A percentile compares a stretch with the other conserved stretches of the same genome.
These are phyloP conservation scores for Colletotrichum sp. DNA, from an alignment of 2,329 filamentous ascomycete species.

Conservation along the genomic window DNA sequence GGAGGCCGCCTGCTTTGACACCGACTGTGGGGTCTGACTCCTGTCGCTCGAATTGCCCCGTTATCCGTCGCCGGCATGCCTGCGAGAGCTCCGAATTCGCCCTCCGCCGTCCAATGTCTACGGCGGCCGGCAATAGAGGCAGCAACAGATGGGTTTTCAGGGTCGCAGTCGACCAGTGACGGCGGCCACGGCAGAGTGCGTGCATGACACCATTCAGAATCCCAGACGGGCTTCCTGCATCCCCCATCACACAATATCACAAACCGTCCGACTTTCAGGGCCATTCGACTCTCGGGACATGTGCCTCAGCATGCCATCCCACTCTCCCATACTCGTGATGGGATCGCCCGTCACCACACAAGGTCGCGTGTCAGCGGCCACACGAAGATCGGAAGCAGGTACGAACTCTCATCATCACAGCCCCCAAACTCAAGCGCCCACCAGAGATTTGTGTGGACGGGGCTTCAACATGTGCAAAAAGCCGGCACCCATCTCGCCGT, in stretches of 20 bases:
- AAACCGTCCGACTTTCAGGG: slow-evolving; percentile 19
- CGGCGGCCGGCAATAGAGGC: neutral
- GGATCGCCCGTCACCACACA: slow-evolving; percentile 1
- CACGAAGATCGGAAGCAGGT: slow-evolving; percentile 18
- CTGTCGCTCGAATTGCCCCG: neutral
- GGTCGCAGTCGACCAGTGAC: slow-evolving; percentile 7
- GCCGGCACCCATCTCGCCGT: neutral
- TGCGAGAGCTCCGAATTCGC: slow-evolving; percentile 16
- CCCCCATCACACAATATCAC: slow-evolving; percentile 18
- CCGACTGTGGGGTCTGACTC: neutral
- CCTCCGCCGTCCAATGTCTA: slow-evolving; percentile 1
- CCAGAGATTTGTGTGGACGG: neutral
- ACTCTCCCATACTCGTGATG: slow-evolving; percentile 15
- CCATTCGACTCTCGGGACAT: slow-evolving; percentile 1
- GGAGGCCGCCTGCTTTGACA: slow-evolving; percentile 7
- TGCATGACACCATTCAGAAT: slow-evolving; percentile 17
- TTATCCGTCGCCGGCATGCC: neutral
- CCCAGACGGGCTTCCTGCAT: slow-evolving; percentile 1
- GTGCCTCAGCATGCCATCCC: slow-evolving; percentile 2
- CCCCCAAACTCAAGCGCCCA: slow-evolving; percentile 3
- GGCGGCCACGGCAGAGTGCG: slow-evolving; percentile 2
- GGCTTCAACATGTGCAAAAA: slow-evolving; percentile 9
- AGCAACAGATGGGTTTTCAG: neutral
- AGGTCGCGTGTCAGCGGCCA: slow-evolving; percentile 18
- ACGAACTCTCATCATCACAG: slow-evolving; percentile 5